Evolutionary conservation across 768 basidiomycete genomes (phyloP).

Genomic region (Boletus sp.): DNA sequence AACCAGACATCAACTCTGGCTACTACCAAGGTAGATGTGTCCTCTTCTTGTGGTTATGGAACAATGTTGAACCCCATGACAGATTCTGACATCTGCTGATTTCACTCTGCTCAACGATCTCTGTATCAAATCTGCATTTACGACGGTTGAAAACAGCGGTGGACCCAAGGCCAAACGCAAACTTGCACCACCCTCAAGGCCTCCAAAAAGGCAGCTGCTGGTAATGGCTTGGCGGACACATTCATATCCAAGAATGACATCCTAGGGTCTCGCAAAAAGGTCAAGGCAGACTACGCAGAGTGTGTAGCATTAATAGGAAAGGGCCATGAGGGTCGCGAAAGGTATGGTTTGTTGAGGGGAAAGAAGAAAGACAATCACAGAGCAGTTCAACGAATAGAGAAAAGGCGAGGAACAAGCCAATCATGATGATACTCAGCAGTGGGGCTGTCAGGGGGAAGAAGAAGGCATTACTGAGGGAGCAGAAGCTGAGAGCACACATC

Average conservation of each 20-base stretch:
- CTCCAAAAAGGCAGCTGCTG: constrained; percentile 53
- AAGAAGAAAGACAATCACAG: constrained; percentile 79
- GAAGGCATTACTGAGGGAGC: constrained; percentile 74
- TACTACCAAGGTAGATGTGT: constrained; percentile 66
- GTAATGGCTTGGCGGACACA: constrained; percentile 38
- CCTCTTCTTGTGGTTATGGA: not conserved
- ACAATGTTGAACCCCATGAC: not conserved
- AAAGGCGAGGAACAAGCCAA: constrained; percentile 90
- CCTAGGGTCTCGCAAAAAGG: constrained; percentile 89
- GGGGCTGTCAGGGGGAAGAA: constrained; percentile 78
- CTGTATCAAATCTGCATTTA: constrained; percentile 71
- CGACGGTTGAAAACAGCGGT: constrained; percentile 65
- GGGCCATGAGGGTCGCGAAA: constrained; percentile 92
- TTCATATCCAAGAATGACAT: constrained; percentile 92
- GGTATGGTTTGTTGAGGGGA: constrained; percentile 87
- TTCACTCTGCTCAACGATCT: constrained; percentile 91
- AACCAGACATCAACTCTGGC: constrained; percentile 64
- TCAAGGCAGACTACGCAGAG: constrained; percentile 91
- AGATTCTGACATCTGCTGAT: constrained; percentile 98
- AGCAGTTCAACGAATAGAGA: constrained; percentile 91
- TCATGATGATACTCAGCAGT: constrained; percentile 90
- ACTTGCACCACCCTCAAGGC: constrained; percentile 77
- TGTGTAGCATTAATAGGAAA: constrained; percentile 89
- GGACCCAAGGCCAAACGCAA: constrained; percentile 86
- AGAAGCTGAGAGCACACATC: constrained; percentile 72